Evolutionary conservation across 768 basidiomycete genomes (phyloP).

Genomic region (Suillus clintonianus): DNA sequence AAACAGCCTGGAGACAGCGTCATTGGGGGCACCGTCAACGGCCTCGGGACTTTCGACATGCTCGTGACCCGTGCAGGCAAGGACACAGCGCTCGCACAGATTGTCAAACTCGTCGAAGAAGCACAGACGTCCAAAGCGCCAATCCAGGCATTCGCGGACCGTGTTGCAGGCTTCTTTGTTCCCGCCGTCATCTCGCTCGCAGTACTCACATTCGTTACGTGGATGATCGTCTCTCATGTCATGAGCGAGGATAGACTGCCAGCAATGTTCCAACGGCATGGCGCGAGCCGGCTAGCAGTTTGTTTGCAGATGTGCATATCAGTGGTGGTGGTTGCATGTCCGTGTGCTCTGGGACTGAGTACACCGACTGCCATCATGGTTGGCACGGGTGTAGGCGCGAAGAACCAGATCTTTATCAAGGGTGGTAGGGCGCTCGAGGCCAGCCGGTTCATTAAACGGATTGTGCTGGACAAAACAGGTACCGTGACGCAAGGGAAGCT

Average conservation of each 20-base stretch:
- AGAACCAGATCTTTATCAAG: slow-evolving; percentile 98
- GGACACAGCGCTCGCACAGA: slow-evolving; percentile 95
- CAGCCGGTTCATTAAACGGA: slow-evolving; percentile 75
- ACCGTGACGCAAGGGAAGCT: slow-evolving; percentile 97
- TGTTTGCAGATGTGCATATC: slow-evolving; percentile 97
- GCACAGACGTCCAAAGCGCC: slow-evolving; percentile 98
- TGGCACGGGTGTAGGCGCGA: slow-evolving; percentile 94
- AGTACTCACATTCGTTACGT: slow-evolving; percentile 74
- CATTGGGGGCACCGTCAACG: slow-evolving; percentile 97
- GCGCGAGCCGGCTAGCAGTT: slow-evolving; percentile 82
- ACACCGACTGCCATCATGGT: slow-evolving; percentile 99
- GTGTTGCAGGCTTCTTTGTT: slow-evolving; percentile 93
- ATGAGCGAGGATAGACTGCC: slow-evolving; percentile 66
- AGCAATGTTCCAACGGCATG: slow-evolving; percentile 80
- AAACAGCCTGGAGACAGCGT: slow-evolving; percentile 85
- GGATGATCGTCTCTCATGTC: slow-evolving; percentile 74
- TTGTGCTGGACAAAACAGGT: slow-evolving; percentile 96
- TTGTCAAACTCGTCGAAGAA: slow-evolving; percentile 95
- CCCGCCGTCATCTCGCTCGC: slow-evolving; percentile 87
- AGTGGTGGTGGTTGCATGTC: slow-evolving; percentile 97
- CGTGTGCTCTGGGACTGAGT: slow-evolving; percentile 93
- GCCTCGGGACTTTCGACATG: slow-evolving; percentile 97
- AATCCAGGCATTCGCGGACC: slow-evolving; percentile 96
- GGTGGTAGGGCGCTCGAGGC: slow-evolving; percentile 94
- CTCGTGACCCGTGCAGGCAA: slow-evolving; percentile 92